Evolutionary conservation across 768 basidiomycete genomes (phyloP).

Genomic region (Xerocomellus dryophilus): DNA sequence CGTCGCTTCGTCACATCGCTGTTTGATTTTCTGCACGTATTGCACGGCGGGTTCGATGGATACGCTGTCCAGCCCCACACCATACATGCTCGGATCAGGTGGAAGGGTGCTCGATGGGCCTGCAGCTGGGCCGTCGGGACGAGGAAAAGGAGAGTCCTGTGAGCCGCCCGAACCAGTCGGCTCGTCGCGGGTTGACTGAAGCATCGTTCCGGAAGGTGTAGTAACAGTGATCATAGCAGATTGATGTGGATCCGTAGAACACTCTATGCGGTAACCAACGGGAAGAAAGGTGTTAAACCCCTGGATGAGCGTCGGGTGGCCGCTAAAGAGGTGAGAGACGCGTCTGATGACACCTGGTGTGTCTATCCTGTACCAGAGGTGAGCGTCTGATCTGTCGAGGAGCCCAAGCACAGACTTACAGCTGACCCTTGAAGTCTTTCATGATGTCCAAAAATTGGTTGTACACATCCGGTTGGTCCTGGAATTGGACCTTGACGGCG

Average conservation of each 20-base stretch:
- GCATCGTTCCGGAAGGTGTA: conserved; percentile 64
- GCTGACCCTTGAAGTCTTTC: conserved; percentile 73
- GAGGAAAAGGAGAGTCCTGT: conserved; percentile 36
- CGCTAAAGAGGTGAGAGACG: conserved; percentile 89
- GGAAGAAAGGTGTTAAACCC: conserved; percentile 99
- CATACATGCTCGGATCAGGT: conserved; percentile 26
- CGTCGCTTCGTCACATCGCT: conserved; percentile 86
- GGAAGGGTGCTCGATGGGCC: conserved; percentile 9
- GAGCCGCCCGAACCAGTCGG: conserved; percentile 37
- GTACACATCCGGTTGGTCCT: conserved; percentile 59
- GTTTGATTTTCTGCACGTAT: conserved; percentile 96
- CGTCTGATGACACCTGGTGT: conserved; percentile 97
- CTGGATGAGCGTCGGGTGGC: conserved; percentile 87
- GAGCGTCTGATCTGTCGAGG: not conserved
- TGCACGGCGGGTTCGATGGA: conserved; percentile 79
- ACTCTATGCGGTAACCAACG: conserved; percentile 90
- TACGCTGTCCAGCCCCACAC: conserved; percentile 38
- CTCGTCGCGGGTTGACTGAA: conserved; percentile 51
- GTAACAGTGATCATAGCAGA: conserved; percentile 71
- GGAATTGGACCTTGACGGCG: conserved; percentile 60
- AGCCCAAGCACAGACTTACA: conserved; percentile 34
- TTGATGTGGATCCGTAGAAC: conserved; percentile 60
- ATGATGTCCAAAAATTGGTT: conserved; percentile 65
- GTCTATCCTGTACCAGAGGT: conserved; percentile 65
- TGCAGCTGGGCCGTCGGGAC: conserved; percentile 11